Evolutionary conservation across 2,329 filamentous ascomycete genomes (phyloP).

Genomic region (Diaporthe vexans): DNA sequence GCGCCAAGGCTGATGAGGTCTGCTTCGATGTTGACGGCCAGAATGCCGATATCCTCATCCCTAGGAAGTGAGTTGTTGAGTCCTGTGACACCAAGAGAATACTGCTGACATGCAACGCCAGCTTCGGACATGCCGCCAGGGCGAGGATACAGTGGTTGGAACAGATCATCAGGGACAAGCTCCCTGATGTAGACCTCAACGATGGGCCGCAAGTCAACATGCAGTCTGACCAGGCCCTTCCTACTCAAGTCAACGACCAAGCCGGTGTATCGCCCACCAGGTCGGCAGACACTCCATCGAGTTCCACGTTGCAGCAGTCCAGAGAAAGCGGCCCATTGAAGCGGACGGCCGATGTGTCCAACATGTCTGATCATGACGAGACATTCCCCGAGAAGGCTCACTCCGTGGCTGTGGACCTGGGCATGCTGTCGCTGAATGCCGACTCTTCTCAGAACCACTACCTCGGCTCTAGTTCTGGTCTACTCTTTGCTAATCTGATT

Average conservation of each 20-base stretch:
- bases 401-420: slow-evolving; percentile 1
- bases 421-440: slow-evolving; percentile 4
- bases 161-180: background rate
- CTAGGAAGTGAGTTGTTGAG: background rate
- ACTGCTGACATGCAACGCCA: background rate
- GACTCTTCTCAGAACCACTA: slow-evolving; percentile 17
- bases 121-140: slow-evolving; percentile 4
- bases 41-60: slow-evolving; percentile 1
- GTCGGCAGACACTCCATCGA: background rate
- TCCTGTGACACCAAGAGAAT: background rate
- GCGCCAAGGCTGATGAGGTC: slow-evolving; percentile 5
- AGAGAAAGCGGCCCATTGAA: slow-evolving; percentile 8
- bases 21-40: slow-evolving; percentile 1
- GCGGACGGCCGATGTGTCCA: background rate
- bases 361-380: slow-evolving; percentile 13
- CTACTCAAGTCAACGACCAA: too few relatives aligned
- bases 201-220: slow-evolving; percentile 7
- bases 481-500: slow-evolving; percentile 17
- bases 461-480: slow-evolving; percentile 5
- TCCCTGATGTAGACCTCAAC: slow-evolving; percentile 8
- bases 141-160: slow-evolving; percentile 20
- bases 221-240: background rate
- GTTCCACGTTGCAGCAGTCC: slow-evolving; percentile 9
- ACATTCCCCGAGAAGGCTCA: slow-evolving; percentile 11
- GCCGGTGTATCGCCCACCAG: background rate